Evolutionary conservation across 2,329 filamentous ascomycete species (phyloP).

Genomic region (Microcyclosporella mali): DNA sequence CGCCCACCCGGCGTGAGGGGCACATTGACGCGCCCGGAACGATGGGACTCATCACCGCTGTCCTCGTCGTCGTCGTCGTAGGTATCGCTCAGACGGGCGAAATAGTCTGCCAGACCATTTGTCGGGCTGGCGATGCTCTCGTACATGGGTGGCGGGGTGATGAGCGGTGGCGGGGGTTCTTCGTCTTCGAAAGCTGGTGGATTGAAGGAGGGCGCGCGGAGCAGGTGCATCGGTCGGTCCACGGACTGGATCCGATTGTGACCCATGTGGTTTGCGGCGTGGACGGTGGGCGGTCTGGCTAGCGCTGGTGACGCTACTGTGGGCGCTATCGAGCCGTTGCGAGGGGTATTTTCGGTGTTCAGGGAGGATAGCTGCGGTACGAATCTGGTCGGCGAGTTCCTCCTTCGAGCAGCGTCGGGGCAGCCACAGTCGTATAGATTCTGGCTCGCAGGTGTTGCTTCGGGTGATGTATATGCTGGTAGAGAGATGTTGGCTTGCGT

Average conservation of each 20-base stretch:
- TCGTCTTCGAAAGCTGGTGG: constrained; percentile 83
- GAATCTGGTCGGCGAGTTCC: constrained; percentile 43
- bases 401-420: constrained; percentile 55
- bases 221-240: constrained; percentile 72
- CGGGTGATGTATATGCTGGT: constrained; percentile 65
- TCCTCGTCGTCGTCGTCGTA: constrained; percentile 52
- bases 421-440: constrained; percentile 54
- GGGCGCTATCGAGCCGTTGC: constrained; percentile 9
- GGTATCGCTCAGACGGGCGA: constrained; percentile 65
- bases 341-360: constrained; percentile 20
- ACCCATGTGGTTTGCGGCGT: constrained; percentile 25
- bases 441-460: constrained; percentile 24
- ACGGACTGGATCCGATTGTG: constrained; percentile 30
- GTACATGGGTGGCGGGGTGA: constrained; percentile 81
- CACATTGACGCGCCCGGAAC: constrained; percentile 44
- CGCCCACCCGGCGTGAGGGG: constrained; percentile 59
- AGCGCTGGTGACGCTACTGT: constrained; percentile 39
- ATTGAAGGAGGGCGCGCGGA: constrained; percentile 78
- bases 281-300: constrained; percentile 45
- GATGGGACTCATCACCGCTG: constrained; percentile 19
- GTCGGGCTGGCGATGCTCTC: constrained; percentile 69
- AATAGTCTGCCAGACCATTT: constrained; percentile 75
- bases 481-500: constrained; percentile 82
- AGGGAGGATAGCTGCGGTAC: constrained; percentile 56
- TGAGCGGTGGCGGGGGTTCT: constrained; percentile 62